Base-by-base conservation (phyloP, 768 basidiomycete species). In the Mycena rebaudengoi region DNA sequence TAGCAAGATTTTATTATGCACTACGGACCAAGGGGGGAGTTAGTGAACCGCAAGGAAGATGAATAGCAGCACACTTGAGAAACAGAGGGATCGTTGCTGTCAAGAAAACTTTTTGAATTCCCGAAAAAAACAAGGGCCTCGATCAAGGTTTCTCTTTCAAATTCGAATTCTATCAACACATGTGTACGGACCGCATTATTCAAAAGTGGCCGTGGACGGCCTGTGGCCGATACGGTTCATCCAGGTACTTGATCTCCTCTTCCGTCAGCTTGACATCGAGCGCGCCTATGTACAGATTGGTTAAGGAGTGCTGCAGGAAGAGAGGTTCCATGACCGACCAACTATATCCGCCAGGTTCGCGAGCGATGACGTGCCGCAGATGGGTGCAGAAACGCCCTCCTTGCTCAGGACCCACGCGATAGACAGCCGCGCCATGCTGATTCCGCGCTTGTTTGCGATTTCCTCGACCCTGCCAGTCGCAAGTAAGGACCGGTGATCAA, bases 391-490 rank as follows among this genome's bases (percentile, higher is more conserved):
- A 6, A 89, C 81, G 18, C 76, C 78, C 23, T 79, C 74, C 65
- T 81, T 82, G 12, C 78, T 68, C 40, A 85, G 60, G 2, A 77
- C 71, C 87, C 87, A 89, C 7, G 86, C 84, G 26, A 86, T 66
- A 3, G 84, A 78, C 7, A 88, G 76, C 65, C 87, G 86, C 0
- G 86, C 85, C 89, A 90, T 90, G 30, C 76, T 81, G 12, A 82
- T 74, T 5, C 78, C 80, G 32, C 80, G 81, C 44, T 82, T 79
- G 66, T 84, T 84, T 0, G 88, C 85, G 45, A 90, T 74, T 55
- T 82, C 77, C 64, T 88, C 85, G 37, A 91, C 83, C 7, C 86
- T 84, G 58, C 6, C 23, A 12, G 23, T 7, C 18, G 25, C n/a
- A 25, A 7, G 16, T 39, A 20, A 50, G 43, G n/a, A n/a, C n/a